These are phyloP conservation scores for Penicillium occitanis DNA, from an alignment of 2,329 filamentous ascomycete species.

Conservation along the genomic window DNA sequence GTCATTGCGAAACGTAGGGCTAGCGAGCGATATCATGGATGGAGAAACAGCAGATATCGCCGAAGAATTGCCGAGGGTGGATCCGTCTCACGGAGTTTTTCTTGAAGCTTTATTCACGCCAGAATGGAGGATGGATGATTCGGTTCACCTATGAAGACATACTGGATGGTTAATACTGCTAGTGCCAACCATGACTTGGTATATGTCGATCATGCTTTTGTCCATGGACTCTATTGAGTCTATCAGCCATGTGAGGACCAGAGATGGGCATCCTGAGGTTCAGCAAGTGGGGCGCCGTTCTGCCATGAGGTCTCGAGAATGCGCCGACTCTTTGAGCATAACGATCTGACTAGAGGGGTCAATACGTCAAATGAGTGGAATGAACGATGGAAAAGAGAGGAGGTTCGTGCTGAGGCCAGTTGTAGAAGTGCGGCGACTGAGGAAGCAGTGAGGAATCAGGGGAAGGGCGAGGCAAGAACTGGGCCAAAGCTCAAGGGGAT, in stretches of 20 bases:
- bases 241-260: not conserved
- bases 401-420: not conserved
- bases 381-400: not conserved
- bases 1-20: not conserved
- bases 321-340: not conserved
- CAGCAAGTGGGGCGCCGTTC: not conserved
- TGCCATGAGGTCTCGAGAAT: slow-evolving; percentile 3
- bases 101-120: not conserved
- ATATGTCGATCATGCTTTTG: not conserved
- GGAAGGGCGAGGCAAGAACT: not conserved
- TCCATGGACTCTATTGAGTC: not conserved
- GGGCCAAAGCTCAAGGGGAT: slow-evolving; percentile 5
- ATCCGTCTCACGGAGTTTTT: not conserved
- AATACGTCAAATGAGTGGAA: not conserved
- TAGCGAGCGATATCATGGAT: not conserved
- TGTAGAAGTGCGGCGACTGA: not conserved
- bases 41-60: not conserved
- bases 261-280: not conserved
- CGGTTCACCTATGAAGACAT: not conserved
- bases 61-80: not conserved
- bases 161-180: not conserved
- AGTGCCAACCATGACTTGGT: not conserved
- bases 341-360: not conserved
- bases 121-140: not conserved
- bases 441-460: not conserved